These are phyloP conservation scores for Hapsidospora chrysogenum DNA, from an alignment of 495 filamentous ascomycete species.

Conservation along the genomic window DNA sequence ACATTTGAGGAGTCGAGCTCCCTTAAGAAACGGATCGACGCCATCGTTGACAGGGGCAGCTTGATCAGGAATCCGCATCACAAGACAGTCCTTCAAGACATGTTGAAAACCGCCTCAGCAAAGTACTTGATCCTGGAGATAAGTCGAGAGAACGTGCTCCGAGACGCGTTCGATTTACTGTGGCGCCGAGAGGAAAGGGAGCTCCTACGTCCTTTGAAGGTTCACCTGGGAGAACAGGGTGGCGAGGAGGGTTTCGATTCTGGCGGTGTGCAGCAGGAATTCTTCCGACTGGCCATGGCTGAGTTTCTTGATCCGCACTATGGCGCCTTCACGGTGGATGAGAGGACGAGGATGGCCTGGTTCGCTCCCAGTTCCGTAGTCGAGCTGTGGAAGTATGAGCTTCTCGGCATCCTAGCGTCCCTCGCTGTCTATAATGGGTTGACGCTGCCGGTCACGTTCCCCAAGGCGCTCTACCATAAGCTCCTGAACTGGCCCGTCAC, in stretches of 20 bases:
- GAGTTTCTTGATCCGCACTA: constrained; percentile 63
- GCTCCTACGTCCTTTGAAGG: constrained; percentile 70
- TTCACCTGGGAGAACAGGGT: constrained; percentile 61
- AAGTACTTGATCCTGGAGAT: constrained; percentile 67
- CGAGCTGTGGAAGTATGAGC: constrained; percentile 76
- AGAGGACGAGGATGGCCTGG: constrained; percentile 62
- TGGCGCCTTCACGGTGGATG: constrained; percentile 60
- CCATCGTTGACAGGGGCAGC: constrained; percentile 35
- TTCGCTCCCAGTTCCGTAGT: constrained; percentile 69
- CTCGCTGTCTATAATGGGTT: constrained; percentile 91
- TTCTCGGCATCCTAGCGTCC: constrained; percentile 72
- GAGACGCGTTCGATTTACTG: constrained; percentile 72
- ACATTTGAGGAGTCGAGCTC: constrained; percentile 54
- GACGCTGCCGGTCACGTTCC: constrained; percentile 77
- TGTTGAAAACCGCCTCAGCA: constrained; percentile 44
- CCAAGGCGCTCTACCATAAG: constrained; percentile 66
- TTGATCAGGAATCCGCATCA: constrained; percentile 24
- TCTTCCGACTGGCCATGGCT: constrained; percentile 67
- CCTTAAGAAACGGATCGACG: constrained; percentile 39
- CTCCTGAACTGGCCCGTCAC: constrained; percentile 50
- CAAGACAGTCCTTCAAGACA: constrained; percentile 34
- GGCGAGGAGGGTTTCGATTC: constrained; percentile 87
- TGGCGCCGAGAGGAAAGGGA: constrained; percentile 75
- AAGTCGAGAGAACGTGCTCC: constrained; percentile 48
- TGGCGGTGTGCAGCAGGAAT: constrained; percentile 89